A percentile compares a stretch with the other conserved stretches of the same genome.
Conservation (phyloP, 352 stramenopile species). For the Pythium biforme region DNA sequence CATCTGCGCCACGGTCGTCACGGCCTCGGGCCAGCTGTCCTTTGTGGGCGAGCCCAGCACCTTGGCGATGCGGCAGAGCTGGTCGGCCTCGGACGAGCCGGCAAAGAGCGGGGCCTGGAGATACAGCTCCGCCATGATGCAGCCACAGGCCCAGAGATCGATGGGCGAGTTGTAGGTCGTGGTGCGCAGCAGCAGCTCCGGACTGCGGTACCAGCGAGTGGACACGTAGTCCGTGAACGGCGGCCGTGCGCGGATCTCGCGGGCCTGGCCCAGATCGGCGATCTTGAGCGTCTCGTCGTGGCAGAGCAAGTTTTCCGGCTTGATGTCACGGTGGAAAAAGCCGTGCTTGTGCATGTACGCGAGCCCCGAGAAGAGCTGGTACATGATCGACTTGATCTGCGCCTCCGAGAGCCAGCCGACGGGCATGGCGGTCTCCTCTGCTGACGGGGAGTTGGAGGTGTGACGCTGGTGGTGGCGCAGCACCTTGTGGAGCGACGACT, state of each 20-base stretch:
- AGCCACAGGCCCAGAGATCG: slow-evolving; percentile 83
- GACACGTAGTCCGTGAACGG: slow-evolving; percentile 99
- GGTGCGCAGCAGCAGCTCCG: slow-evolving; percentile 93
- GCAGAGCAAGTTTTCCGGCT: slow-evolving; percentile 97
- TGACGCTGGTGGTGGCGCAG: slow-evolving; percentile 41
- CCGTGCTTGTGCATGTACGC: slow-evolving; percentile 98
- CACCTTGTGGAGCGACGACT: slow-evolving; percentile 75
- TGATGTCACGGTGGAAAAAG: slow-evolving; percentile 99
- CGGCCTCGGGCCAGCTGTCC: slow-evolving; percentile 90
- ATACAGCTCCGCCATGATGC: slow-evolving; percentile 80
- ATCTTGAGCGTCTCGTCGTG: slow-evolving; percentile 96
- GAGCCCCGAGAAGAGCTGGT: slow-evolving; percentile 97
- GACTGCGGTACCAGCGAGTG: slow-evolving; percentile 98
- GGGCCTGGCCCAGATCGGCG: slow-evolving; percentile 97
- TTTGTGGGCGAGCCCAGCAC: slow-evolving; percentile 90
- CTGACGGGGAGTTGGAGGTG: background rate
- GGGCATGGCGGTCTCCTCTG: background rate
- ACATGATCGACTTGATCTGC: slow-evolving; percentile 90
- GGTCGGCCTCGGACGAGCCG: slow-evolving; percentile 93
- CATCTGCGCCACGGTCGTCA: slow-evolving; percentile 87
- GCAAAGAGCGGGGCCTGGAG: slow-evolving; percentile 70
- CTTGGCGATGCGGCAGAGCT: slow-evolving; percentile 95
- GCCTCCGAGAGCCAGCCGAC: slow-evolving; percentile 47
- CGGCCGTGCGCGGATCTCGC: slow-evolving; percentile 90
- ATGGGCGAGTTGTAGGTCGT: slow-evolving; percentile 79